Conservation (phyloP, 148 eudicot genomes). For the Rhododendron mucronatum region DNA sequence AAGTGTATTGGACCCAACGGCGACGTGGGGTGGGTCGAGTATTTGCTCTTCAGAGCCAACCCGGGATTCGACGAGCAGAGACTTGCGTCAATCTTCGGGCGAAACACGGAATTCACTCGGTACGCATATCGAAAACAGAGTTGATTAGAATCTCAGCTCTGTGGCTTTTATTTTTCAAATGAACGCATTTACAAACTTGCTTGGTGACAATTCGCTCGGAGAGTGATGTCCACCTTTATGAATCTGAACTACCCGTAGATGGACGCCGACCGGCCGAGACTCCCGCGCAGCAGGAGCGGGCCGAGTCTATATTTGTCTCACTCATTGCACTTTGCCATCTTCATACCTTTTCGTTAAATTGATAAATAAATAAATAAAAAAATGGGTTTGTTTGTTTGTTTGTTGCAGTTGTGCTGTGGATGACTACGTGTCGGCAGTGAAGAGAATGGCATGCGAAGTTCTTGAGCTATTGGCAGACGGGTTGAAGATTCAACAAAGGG, state of each 20-base stretch:
- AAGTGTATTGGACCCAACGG: constrained; percentile 52
- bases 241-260: too few relatives aligned
- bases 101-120: constrained; percentile 27
- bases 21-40: constrained; percentile 56
- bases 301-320: too few relatives aligned
- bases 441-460: constrained; percentile 48
- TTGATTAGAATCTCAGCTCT: background rate
- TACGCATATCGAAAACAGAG: constrained; percentile 5
- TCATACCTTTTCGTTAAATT: background rate
- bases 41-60: constrained; percentile 35
- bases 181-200: background rate
- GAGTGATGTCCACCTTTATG: too few relatives aligned
- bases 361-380: background rate
- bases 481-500: constrained; percentile 28
- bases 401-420: constrained; percentile 26
- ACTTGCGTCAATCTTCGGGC: constrained; percentile 19
- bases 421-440: constrained; percentile 37
- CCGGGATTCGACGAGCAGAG: constrained; percentile 20
- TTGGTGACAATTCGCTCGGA: background rate
- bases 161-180: background rate
- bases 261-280: too few relatives aligned
- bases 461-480: constrained; percentile 52
- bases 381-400: background rate
- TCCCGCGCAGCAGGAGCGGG: too few relatives aligned
- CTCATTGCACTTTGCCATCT: background rate